Base-by-base conservation (phyloP, 805 yeast species). In the Pichia gijzeniarum region DNA sequence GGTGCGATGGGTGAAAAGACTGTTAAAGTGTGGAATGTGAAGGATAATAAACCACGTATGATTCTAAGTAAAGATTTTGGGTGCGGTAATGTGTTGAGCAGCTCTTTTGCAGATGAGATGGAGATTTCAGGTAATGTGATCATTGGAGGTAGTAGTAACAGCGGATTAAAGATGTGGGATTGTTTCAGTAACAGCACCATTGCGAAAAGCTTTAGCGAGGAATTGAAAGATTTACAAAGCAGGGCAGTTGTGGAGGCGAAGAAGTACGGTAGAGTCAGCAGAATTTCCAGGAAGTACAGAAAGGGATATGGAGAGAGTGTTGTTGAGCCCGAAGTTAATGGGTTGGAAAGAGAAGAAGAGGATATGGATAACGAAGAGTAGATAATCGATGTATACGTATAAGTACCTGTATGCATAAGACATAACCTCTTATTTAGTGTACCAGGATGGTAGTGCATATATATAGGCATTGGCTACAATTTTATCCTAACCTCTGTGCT, bases 141-240 rank as follows among this genome's bases (percentile, higher is more conserved):
- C 18, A 75, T 88, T 50, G 98, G 96, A 55, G 99, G 99, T 58
- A 87, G 85, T 36, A 41, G 22, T 19, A 74, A 75, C 43, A 83
- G 89, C 16, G 83, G 85, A 13, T 71, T 93, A 63, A 90, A 89
- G 69, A 76, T 93, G 69, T 93, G 97, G 95, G 98, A 93, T 67
- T 74, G 82, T 8, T 85, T 90, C 62, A 77, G 87, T 43, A 93
- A 93, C 68, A 71, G 77, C 50, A 73, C 91, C 14, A 90, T 90
- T 17, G 77, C 96, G 57, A 71, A 71, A 39, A 68, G 84, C 3
- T 82, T 91, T 65, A 76, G 74, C 40, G 72, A 68, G 10, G 82
- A 82, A 48, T 69, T 86, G 60, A 68, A 62, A 42, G 61, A 59
- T 2, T 63, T 84, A 41, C 87, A 83, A 67, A 56, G 51, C 12